These are phyloP conservation scores for Solanum habrochaites DNA, from an alignment of 257 asterid species.

Conservation along the genomic window DNA sequence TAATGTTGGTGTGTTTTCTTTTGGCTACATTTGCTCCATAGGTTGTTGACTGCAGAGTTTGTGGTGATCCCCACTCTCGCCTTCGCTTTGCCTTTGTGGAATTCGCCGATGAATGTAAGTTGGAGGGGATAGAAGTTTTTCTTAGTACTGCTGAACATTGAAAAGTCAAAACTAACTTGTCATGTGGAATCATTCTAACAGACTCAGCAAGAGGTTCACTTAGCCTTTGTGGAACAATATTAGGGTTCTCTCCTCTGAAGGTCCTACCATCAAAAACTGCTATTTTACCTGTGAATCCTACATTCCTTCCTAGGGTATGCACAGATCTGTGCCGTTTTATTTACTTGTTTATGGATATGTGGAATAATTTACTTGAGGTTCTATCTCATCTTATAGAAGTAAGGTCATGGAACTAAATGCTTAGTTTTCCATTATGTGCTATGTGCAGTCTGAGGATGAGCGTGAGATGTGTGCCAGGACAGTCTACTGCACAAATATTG, in stretches of 20 bases:
- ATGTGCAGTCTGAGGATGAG: conserved; percentile 76
- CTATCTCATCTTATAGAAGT: neutral
- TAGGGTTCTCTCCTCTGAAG: conserved; percentile 74
- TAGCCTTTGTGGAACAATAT: conserved; percentile 50
- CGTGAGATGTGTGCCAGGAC: conserved; percentile 98
- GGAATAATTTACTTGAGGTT: neutral
- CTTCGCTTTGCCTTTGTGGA: conserved; percentile 98
- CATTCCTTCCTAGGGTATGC: conserved; percentile 86
- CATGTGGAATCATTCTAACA: conserved; percentile 20
- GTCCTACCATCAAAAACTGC: conserved; percentile 97
- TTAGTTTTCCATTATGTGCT: neutral
- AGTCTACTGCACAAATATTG: conserved; percentile 91
- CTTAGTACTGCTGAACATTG: neutral
- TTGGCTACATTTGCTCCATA: conserved; percentile 16
- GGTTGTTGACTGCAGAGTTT: conserved; percentile 97
- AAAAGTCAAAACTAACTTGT: neutral
- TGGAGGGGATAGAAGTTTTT: neutral
- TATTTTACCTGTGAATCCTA: conserved; percentile 91
- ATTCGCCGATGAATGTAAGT: conserved; percentile 83
- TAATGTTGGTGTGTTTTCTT: neutral
- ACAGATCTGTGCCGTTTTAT: neutral
- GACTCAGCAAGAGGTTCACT: conserved; percentile 76
- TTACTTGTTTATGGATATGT: neutral
- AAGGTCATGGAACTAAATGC: neutral
- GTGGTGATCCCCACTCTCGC: conserved; percentile 98